phyloP scores from a whole-genome alignment of 1,284 basidiomycete species.

The Fomitopsis pinicola region DNA sequence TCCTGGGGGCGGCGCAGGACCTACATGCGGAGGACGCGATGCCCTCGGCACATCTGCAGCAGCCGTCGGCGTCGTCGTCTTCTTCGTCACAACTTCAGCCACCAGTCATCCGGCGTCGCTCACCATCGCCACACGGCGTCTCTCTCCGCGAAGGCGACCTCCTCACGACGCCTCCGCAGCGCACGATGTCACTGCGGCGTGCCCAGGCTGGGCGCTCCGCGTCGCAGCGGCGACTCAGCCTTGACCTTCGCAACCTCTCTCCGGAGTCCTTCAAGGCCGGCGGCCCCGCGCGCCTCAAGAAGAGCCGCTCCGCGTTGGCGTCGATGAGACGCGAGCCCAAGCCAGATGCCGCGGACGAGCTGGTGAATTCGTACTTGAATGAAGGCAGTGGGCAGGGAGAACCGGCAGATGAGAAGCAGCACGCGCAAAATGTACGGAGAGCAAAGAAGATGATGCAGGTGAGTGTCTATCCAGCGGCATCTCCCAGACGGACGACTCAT shows the following conservation, averaged over 20 bases:
- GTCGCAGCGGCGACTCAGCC: conserved; percentile 19
- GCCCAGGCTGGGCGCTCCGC: conserved; percentile 1
- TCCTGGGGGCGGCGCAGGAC: not conserved
- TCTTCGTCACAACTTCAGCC: not conserved
- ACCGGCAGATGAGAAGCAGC: conserved; percentile 30
- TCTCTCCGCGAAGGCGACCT: not conserved
- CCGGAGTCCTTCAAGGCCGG: conserved; percentile 7
- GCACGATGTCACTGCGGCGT: conserved; percentile 17
- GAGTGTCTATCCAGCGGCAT: conserved; percentile 7
- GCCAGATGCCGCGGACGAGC: not conserved
- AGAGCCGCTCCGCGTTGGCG: conserved; percentile 5
- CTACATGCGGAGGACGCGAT: not conserved
- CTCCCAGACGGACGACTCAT: not conserved
- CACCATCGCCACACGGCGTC: not conserved
- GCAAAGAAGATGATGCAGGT: conserved; percentile 48
- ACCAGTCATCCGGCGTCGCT: not conserved
- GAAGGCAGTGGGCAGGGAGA: conserved; percentile 4
- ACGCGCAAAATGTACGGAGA: conserved; percentile 36
- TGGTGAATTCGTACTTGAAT: not conserved
- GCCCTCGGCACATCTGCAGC: not conserved
- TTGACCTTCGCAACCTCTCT: conserved; percentile 19
- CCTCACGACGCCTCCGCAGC: conserved; percentile 4
- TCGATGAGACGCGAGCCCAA: not conserved
- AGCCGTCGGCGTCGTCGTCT: not conserved
- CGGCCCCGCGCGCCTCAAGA: conserved; percentile 6